Percentiles rank a stretch among this genome's conserved stretches.
Evolutionary conservation across 768 basidiomycete species (phyloP).

Genomic region (Boletus eberwhitei): DNA sequence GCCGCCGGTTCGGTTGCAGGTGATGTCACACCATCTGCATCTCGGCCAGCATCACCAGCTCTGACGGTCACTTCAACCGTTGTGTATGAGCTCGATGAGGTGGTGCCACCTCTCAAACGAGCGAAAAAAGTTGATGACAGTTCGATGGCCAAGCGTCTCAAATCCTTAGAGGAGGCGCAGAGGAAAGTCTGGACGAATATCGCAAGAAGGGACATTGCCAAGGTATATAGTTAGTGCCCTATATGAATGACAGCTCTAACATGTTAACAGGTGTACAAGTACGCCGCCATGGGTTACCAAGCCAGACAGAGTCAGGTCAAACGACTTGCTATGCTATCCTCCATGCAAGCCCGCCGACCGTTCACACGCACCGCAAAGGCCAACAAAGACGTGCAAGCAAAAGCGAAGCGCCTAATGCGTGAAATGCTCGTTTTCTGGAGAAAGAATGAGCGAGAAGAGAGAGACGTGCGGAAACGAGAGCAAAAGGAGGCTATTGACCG

Average conservation of each 20-base stretch:
- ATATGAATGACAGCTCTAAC: conserved; percentile 4
- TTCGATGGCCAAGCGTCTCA: conserved; percentile 70
- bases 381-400: conserved; percentile 78
- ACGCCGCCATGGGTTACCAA: conserved; percentile 62
- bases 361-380: conserved; percentile 72
- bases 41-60: conserved; percentile 68
- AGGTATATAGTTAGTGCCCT: conserved; percentile 41
- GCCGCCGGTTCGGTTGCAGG: conserved; percentile 50
- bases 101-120: conserved; percentile 65
- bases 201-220: conserved; percentile 77
- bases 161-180: conserved; percentile 78
- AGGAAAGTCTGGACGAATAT: conserved; percentile 90
- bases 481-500: conserved; percentile 92
- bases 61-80: conserved; percentile 51
- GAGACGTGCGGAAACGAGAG: conserved; percentile 87
- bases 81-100: conserved; percentile 70
- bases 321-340: conserved; percentile 70
- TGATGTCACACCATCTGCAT: conserved; percentile 68
- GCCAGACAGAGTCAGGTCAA: conserved; percentile 67
- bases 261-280: conserved; percentile 68
- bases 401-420: conserved; percentile 85
- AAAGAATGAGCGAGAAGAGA: conserved; percentile 95
- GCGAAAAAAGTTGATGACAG: conserved; percentile 75
- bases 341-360: conserved; percentile 75
- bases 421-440: conserved; percentile 98